phyloP scores from a whole-genome alignment of 768 basidiomycete species.

The Clathrus columnatus region DNA sequence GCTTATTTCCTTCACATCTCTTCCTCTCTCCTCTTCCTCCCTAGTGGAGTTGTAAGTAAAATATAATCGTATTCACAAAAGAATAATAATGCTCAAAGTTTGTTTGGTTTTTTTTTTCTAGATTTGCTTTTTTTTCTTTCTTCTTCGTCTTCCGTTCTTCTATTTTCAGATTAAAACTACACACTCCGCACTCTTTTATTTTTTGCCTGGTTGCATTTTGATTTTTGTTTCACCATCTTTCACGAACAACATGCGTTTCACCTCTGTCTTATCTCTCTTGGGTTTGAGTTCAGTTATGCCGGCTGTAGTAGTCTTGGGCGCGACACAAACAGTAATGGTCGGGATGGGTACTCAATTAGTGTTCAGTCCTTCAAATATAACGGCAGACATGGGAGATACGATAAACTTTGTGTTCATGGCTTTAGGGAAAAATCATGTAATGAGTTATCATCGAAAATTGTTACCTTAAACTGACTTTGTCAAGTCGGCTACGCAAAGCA shows the following conservation, averaged over 20 bases:
- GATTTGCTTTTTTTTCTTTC: neutral
- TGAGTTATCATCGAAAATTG: too few species aligned
- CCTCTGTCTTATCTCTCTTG: neutral
- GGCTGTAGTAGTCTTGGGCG: neutral
- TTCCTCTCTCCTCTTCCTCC: neutral
- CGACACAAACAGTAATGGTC: conserved; percentile 31
- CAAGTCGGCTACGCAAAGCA: conserved; percentile 40
- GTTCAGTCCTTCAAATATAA: conserved; percentile 38
- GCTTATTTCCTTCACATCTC: neutral
- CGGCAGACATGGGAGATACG: conserved; percentile 39
- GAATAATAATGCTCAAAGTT: neutral
- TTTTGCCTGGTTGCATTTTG: conserved; percentile 1
- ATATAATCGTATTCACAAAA: neutral
- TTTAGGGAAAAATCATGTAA: conserved; percentile 39
- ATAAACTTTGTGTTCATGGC: conserved; percentile 36
- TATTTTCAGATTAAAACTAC: neutral
- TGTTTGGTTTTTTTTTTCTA: neutral
- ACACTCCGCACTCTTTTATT: neutral
- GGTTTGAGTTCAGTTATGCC: conserved; percentile 1
- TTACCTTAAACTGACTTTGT: too few species aligned
- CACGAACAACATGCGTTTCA: conserved; percentile 5
- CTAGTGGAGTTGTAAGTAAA: conserved; percentile 3
- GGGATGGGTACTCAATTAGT: conserved; percentile 29
- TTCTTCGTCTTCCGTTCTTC: neutral
- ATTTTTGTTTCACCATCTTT: neutral